phyloP scores from a whole-genome alignment of 2,329 filamentous ascomycete species.

The Exserohilum turcica region DNA sequence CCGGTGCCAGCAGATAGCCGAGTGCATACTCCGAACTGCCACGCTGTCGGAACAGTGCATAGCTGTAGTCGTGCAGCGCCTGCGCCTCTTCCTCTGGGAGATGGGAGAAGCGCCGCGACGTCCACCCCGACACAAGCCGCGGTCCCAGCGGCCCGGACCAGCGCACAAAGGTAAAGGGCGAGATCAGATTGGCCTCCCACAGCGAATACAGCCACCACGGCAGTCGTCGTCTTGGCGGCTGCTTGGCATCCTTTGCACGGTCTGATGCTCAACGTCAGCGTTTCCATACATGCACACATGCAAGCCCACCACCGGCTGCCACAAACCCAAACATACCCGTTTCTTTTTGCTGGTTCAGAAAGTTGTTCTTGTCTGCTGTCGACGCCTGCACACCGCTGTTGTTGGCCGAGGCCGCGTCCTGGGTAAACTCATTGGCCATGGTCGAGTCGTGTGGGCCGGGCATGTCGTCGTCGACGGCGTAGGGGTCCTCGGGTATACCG shows the following conservation, averaged over 20 bases:
- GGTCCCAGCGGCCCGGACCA: constrained; percentile 89
- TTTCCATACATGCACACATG: too few species aligned
- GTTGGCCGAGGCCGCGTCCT: constrained; percentile 69
- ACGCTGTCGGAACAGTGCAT: constrained; percentile 88
- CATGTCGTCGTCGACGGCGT: constrained; percentile 79
- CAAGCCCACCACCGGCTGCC: too few species aligned
- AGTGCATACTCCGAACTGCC: constrained; percentile 94
- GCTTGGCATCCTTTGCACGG: constrained; percentile 42
- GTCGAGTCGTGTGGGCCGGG: constrained; percentile 76
- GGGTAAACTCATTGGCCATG: constrained; percentile 76
- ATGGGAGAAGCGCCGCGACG: constrained; percentile 87
- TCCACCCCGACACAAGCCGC: constrained; percentile 93
- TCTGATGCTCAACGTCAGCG: constrained; percentile 20
- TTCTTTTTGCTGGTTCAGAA: constrained; percentile 57
- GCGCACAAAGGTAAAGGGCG: constrained; percentile 88
- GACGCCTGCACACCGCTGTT: constrained; percentile 74
- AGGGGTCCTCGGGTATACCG: constrained; percentile 91
- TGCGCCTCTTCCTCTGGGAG: constrained; percentile 79
- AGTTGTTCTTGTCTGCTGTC: constrained; percentile 60
- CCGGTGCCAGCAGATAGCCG: constrained; percentile 89
- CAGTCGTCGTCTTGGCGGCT: constrained; percentile 64
- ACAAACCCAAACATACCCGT: constrained; percentile 14
- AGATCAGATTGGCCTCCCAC: constrained; percentile 91
- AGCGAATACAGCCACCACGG: constrained; percentile 90
- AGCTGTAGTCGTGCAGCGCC: constrained; percentile 89